Evolutionary conservation across 75 land plant genomes (phyloP), one percentile per base, ranked within the genome.

Genomic region (Picea sitchensis): DNA sequence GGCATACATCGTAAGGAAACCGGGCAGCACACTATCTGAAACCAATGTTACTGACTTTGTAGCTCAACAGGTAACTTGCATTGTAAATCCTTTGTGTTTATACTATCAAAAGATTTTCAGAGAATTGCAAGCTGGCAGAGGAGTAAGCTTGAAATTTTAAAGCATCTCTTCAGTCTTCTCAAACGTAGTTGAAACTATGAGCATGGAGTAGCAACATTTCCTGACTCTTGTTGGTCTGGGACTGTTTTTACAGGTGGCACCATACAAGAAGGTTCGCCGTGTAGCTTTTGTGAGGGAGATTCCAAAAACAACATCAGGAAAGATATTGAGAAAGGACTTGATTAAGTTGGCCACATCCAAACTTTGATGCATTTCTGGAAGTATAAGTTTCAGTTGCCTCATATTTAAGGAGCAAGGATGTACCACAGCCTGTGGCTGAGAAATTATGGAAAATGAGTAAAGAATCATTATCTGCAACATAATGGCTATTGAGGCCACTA

Each of bases 321-420:
- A 82, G 61, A 78, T 77, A 14, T 51, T 82, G 17, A 26, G 83
- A 51, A 64, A 82, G 20, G 83, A 82, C 9, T 72, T 82, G 65
- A 75, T 85, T 23, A 81, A 79, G 74, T 82, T 83, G 79, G 86
- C 83, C 14, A 68, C 83, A 57, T 81, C 95, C 51, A 93, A 86
- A 32, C 65, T 89, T 36, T 90, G 72, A 68, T 38, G 18, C 44
- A 15, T 36, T 36, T 32, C 3, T 2, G 30, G 31, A 30, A n/a
- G 30, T 23, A 11, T 3, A 11, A 23, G 65, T 31, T 64, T 30
- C 31, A 23, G 34, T 30, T 64, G 65, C 13, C 21, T 64, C 32
- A 30, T 64, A 64, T 64, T 26, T 11, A 23, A 23, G 34, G 13
- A 23, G 30, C 23, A 11, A 62, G 26, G 30, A 21, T 9, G 14